These are phyloP conservation scores for Tympanopsis confertula DNA, from an alignment of 2,329 filamentous ascomycete species.

Conservation along the genomic window DNA sequence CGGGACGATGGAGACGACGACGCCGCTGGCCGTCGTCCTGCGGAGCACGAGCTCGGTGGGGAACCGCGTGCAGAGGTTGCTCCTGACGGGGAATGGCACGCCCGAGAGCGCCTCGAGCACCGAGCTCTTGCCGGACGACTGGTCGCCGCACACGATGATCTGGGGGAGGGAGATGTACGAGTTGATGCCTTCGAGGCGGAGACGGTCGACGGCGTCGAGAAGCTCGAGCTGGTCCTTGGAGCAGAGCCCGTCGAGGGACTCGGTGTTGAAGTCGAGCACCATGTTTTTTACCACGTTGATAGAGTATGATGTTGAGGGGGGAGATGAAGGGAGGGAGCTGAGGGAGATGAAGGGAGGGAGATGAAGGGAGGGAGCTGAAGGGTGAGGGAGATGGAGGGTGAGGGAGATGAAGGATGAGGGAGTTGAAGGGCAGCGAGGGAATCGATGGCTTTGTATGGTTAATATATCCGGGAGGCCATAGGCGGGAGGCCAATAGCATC, in stretches of 20 bases:
- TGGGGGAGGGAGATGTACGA: constrained; percentile 34
- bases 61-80: constrained; percentile 45
- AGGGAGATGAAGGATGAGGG: no score
- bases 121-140: constrained; percentile 52
- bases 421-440: no score
- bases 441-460: no score
- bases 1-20: constrained; percentile 30
- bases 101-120: constrained; percentile 52
- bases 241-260: constrained; percentile 28
- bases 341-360: no score
- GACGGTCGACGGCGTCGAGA: constrained; percentile 37
- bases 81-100: constrained; percentile 44
- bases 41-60: constrained; percentile 47
- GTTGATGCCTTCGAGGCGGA: constrained; percentile 35
- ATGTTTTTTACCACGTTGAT: no score
- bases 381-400: no score
- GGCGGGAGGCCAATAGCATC: no score
- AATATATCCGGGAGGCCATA: no score
- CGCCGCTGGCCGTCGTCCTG: constrained; percentile 17
- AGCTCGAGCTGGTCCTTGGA: constrained; percentile 29
- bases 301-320: no score
- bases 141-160: constrained; percentile 47
- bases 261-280: no score
- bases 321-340: no score
- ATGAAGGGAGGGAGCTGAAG: no score